phyloP scores from a whole-genome alignment of 805 yeast species.

The Saturnispora zaruensis region DNA sequence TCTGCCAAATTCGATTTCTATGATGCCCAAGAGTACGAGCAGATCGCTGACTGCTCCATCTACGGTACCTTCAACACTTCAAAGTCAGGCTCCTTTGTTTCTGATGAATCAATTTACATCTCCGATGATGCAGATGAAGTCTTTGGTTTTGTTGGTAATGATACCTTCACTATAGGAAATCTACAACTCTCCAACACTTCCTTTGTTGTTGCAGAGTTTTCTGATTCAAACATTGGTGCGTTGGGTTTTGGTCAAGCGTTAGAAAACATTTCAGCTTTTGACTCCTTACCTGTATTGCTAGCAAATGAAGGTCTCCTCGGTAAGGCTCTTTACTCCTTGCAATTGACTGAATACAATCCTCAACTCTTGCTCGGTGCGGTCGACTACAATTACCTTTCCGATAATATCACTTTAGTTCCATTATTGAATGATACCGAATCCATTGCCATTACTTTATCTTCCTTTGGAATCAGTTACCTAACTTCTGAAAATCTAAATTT shows the following conservation, averaged over 20 bases:
- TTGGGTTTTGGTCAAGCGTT: constrained; percentile 14
- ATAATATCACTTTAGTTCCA: constrained; percentile 12
- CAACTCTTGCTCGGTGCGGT: constrained; percentile 14
- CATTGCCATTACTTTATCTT: constrained; percentile 13
- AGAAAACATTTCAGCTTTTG: constrained; percentile 8
- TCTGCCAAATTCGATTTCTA: neutral
- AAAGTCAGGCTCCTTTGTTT: constrained; percentile 7
- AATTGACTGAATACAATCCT: neutral
- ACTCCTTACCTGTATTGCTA: constrained; percentile 11
- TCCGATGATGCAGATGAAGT: constrained; percentile 7
- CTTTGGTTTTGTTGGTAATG: constrained; percentile 11
- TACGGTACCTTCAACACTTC: constrained; percentile 12
- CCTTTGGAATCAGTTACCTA: constrained; percentile 11
- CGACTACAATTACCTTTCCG: constrained; percentile 4
- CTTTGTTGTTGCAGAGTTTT: constrained; percentile 12
- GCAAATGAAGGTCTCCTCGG: constrained; percentile 10
- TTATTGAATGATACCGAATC: constrained; percentile 11
- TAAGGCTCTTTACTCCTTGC: constrained; percentile 12
- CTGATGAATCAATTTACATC: constrained; percentile 3
- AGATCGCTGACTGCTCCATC: constrained; percentile 10
- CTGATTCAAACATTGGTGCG: constrained; percentile 14
- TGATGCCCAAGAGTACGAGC: neutral
- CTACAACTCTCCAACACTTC: neutral
- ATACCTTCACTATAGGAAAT: constrained; percentile 3
- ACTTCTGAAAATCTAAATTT: neutral